Base-by-base conservation (phyloP, 306 rosid genomes). In the Crataegus laevigata region DNA sequence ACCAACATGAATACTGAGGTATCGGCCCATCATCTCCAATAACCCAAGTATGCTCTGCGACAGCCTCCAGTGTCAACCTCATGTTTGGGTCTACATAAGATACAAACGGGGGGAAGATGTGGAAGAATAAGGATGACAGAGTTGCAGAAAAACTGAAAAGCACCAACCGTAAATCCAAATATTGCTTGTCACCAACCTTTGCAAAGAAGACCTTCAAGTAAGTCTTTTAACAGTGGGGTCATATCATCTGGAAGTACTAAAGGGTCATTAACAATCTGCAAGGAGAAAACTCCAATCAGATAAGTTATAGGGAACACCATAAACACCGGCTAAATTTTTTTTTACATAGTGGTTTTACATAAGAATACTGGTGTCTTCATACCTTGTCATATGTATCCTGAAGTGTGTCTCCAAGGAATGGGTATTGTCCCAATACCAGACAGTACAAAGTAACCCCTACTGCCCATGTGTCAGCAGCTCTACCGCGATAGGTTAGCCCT, bases 371-470 rank as follows among this genome's bases (percentile, higher is more conserved):
- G 71, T 38, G 47, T 68, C 34, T 55, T 55, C 26, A 72, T 87
- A 94, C 99, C 89, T 80, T 92, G 78, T 96, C 99, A 71, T 94
- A 94, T 21, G 99, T 96, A 71, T 96, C 99, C 84, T 96, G 99
- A 78, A 96, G 91, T 25, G 99, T 87, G 79, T 96, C 99, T 75
- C 99, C 99, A 29, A 96, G 93, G 85, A 92, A 96, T 43, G 99
- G 99, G 82, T 90, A 90, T 52, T 85, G 88, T 30, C 99, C 99
- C 72, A 90, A 72, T 51, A 92, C 69, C 99, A 96, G 88, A 83
- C 93, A 96, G 86, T 96, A 96, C 85, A 96, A 79, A 77, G 98
- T 92, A 72, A 96, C 90, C 77, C 99, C 99, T 62, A 96, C 90
- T 2, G 99, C 98, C 99, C 99, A 96, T 1, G 99, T 96, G 86